Base-by-base conservation (phyloP, 495 filamentous ascomycete species). In the Chaetomium fimeti region DNA sequence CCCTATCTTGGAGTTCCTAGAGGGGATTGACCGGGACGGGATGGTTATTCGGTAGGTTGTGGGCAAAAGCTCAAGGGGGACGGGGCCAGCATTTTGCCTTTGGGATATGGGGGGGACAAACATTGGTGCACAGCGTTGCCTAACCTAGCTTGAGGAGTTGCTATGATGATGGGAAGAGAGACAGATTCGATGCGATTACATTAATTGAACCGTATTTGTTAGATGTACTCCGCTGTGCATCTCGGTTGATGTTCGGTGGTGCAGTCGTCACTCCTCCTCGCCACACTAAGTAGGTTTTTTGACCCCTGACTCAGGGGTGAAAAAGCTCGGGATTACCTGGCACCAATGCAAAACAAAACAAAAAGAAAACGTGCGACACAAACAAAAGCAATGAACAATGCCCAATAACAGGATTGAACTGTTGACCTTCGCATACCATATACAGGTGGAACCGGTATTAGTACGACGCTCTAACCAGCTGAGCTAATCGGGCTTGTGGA, bases 11-110 rank as follows among this genome's bases (percentile, higher is more conserved):
- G 92, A 97, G 74, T 82, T 84, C 16, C 75, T 93, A 51, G 89
- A 95, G 74, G 92, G 91, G 9, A 90, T 94, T 69, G 91, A 96
- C 69, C 88, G 87, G 70, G 88, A 89, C 54, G 88, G 88, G 6
- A 81, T 82, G 51, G 75, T 83, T 51, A 85, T 87, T 73, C 78
- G 83, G 42, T 87, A 58, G 79, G 48, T 18, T 25, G n/a, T 0
- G 3, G 38, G 24, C n/a, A n/a, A 22, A 18, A 20, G 7, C 32
- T n/a, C 16, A 1, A 48, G n/a, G 45, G 45, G 15, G 27, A 24
- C 18, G 18, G 29, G 28, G 3, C n/a, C n/a, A 36, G 58, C n/a
- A n/a, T n/a, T n/a, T 25, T 40, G 28, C 9, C 0, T 40, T 29
- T 45, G 38, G 49, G 48, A 53, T 29, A 49, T 15, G 18, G 22